Evolutionary conservation across 768 basidiomycete genomes (phyloP), one percentile per base, ranked within the genome.

Genomic region (Leccinum rimulosum): DNA sequence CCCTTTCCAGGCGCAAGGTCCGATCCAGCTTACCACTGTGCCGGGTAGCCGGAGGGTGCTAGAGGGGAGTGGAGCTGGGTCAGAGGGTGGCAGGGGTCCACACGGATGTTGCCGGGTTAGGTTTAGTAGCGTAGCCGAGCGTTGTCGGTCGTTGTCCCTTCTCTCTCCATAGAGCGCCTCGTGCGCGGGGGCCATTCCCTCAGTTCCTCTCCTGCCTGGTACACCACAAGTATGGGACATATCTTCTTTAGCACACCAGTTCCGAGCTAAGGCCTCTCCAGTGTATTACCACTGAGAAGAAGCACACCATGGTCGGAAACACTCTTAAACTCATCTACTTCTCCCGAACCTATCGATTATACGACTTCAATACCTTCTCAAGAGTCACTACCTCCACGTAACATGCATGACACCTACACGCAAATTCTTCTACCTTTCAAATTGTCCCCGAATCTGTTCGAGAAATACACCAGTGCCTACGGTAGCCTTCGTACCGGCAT

Each of bases 341-440:
- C 66, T 28, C 60, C 64, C 27, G 63, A 62, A 47, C 47, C 58
- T 9, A 50, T 57, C 17, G 55, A 68, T 30, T 59, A 60, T 19
- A 59, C 63, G 35, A 35, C 62, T 22, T 51, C 65, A 40, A 59
- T 65, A 19, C 35, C 62, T 19, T 52, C 59, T 12, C 49, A 50
- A 49, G 49, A 71, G 63, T 68, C 70, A 6, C 75, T 77, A 1
- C 66, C 73, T 12, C 80, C 82, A 7, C 77, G 87, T 8, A 72
- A 77, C 52, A 91, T 89, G 88, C 76, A 84, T 53, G 87, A 89
- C 65, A 89, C 87, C 1, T 89, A 90, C 66, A 79, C 84, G 38
- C 85, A 89, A 67, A 69, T 87, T 6, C 64, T 80, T 8, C 79
- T 91, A 19, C 86, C 86, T 1, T 90, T 90, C 68, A 79, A 78